Conservation (phyloP, 371 early-diverging fungal genomes). For the Mortierella sp. region DNA sequence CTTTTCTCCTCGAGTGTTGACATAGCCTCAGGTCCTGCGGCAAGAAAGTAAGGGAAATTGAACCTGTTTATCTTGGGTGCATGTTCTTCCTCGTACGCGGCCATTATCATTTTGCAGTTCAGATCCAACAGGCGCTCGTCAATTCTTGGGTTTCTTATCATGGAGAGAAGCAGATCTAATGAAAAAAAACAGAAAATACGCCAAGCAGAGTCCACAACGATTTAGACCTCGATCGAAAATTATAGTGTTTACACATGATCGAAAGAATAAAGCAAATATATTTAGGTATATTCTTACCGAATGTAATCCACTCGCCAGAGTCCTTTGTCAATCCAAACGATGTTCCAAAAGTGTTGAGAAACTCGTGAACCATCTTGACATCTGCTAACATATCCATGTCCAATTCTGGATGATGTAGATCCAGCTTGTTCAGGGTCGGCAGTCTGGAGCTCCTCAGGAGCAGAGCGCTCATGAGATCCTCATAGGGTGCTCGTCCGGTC, state of each 20-base stretch:
- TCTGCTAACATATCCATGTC: slow-evolving; percentile 53
- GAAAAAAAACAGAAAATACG: background rate
- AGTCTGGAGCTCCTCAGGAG: slow-evolving; percentile 34
- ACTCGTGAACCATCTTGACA: slow-evolving; percentile 53
- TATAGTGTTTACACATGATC: too few species aligned
- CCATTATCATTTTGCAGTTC: slow-evolving; percentile 37
- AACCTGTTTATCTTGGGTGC: slow-evolving; percentile 23
- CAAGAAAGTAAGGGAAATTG: slow-evolving; percentile 42
- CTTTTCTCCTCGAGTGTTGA: slow-evolving; percentile 12
- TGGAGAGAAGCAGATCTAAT: slow-evolving; percentile 32
- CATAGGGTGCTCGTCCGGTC: slow-evolving; percentile 49
- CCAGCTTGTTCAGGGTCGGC: slow-evolving; percentile 34
- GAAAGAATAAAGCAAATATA: too few species aligned
- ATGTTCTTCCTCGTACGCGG: slow-evolving; percentile 36
- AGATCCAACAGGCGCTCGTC: slow-evolving; percentile 44
- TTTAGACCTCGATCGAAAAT: too few species aligned
- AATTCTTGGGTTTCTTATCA: slow-evolving; percentile 47
- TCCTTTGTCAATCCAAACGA: slow-evolving; percentile 44
- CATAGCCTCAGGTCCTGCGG: slow-evolving; percentile 27
- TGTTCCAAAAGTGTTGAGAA: slow-evolving; percentile 48
- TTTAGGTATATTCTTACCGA: slow-evolving; percentile 11
- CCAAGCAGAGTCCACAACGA: background rate
- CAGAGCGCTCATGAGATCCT: slow-evolving; percentile 42
- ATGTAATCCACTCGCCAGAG: slow-evolving; percentile 50
- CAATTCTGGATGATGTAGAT: slow-evolving; percentile 27